A percentile compares a stretch with the other conserved stretches of the same genome.
Conservation (phyloP, 768 basidiomycete genomes). For the Crassisporium funariophilum region DNA sequence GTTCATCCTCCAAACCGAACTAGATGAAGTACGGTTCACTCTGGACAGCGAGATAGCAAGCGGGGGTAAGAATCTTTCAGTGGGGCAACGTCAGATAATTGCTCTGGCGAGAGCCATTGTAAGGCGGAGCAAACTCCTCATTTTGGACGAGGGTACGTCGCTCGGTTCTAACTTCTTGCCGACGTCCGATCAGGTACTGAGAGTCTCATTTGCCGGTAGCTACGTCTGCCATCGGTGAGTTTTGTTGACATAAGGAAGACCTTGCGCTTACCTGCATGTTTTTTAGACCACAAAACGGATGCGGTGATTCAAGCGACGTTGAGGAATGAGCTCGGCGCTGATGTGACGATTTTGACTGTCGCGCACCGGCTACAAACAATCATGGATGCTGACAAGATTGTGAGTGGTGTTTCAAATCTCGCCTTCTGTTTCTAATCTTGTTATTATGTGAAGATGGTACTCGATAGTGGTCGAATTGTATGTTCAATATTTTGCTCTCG, state of each 20-base stretch:
- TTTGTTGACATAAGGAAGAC: not conserved
- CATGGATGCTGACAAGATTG: slow-evolving; percentile 58
- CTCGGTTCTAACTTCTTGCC: not conserved
- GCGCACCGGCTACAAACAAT: slow-evolving; percentile 69
- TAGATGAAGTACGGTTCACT: slow-evolving; percentile 48
- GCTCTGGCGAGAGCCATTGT: slow-evolving; percentile 62
- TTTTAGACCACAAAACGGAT: slow-evolving; percentile 56
- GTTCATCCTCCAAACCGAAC: slow-evolving; percentile 34
- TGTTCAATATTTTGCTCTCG: slow-evolving; percentile 1
- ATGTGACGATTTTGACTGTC: slow-evolving; percentile 60
- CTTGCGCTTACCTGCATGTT: slow-evolving; percentile 5
- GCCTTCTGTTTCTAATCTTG: not conserved
- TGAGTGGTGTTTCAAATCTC: slow-evolving; percentile 30
- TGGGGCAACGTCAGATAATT: slow-evolving; percentile 70
- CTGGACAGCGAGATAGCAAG: slow-evolving; percentile 42
- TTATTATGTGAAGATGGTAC: slow-evolving; percentile 38
- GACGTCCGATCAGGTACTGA: slow-evolving; percentile 1
- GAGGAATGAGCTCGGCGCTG: slow-evolving; percentile 57
- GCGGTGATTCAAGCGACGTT: slow-evolving; percentile 68
- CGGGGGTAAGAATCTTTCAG: slow-evolving; percentile 69
- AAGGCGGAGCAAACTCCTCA: slow-evolving; percentile 53
- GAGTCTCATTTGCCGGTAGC: not conserved
- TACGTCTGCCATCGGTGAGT: not conserved
- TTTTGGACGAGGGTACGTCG: slow-evolving; percentile 55
- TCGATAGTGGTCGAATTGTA: slow-evolving; percentile 47